These are phyloP conservation scores for Lepiota venenata DNA, from an alignment of 768 basidiomycete species.

Conservation along the genomic window DNA sequence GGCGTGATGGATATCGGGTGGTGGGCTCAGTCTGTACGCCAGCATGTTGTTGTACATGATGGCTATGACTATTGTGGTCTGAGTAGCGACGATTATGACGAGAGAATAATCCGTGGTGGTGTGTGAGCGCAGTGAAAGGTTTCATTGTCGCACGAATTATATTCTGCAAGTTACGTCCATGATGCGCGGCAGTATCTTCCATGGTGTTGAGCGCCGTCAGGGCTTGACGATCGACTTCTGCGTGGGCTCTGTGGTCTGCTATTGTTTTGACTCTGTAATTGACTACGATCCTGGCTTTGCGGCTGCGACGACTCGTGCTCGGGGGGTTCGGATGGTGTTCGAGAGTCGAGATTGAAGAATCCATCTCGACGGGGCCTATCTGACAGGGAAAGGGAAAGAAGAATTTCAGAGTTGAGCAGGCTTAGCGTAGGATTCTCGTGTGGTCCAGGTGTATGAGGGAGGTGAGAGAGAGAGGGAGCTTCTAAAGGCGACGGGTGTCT, in stretches of 20 bases:
- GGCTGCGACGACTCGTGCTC: background rate
- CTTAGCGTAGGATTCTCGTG: slow-evolving; percentile 52
- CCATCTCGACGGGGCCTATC: slow-evolving; percentile 14
- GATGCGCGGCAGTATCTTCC: background rate
- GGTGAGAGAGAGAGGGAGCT: slow-evolving; percentile 32
- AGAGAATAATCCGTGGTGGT: background rate
- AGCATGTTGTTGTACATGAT: background rate
- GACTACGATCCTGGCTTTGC: background rate
- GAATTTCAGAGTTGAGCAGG: slow-evolving; percentile 84
- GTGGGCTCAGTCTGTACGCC: background rate
- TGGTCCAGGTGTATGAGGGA: slow-evolving; percentile 45
- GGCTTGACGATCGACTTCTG: slow-evolving; percentile 1
- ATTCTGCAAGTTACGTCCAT: slow-evolving; percentile 41
- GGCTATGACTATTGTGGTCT: background rate
- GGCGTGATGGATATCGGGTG: background rate
- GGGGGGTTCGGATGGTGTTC: background rate
- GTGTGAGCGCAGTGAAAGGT: slow-evolving; percentile 45
- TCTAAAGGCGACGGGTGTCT: slow-evolving; percentile 39
- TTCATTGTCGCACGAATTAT: slow-evolving; percentile 63
- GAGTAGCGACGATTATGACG: background rate
- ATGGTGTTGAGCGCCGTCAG: slow-evolving; percentile 3
- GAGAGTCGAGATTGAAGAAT: background rate
- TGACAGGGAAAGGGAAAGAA: slow-evolving; percentile 40
- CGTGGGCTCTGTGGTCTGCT: background rate
- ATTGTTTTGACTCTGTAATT: background rate